These are phyloP conservation scores for Coemansia sp. DNA, from an alignment of 192 early-diverging fungal species.

Conservation along the genomic window DNA sequence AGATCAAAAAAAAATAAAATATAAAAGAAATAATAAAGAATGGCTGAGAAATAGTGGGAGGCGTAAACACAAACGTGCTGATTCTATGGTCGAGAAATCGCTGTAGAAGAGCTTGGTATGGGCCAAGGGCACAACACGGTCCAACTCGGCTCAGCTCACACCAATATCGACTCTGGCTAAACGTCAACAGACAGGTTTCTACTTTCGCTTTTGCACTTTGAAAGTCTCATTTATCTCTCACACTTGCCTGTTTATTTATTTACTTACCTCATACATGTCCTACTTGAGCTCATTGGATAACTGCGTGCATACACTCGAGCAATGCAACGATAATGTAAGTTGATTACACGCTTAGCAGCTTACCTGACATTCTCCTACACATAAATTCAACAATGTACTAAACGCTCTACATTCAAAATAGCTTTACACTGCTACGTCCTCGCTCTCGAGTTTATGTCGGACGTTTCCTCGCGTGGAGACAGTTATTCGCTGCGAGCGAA, in stretches of 20 bases:
- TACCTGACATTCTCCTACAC: neutral
- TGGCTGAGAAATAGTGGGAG: neutral
- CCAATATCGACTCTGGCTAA: too few species aligned
- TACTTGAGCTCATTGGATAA: constrained; percentile 47
- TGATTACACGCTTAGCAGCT: neutral
- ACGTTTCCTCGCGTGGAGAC: constrained; percentile 51
- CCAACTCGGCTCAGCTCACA: neutral
- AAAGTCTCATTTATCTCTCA: neutral
- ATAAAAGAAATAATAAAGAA: constrained; percentile 9
- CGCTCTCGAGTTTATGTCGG: constrained; percentile 35
- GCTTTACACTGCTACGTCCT: constrained; percentile 36
- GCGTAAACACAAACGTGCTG: too few species aligned
- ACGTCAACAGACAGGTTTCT: neutral
- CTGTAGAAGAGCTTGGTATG: neutral
- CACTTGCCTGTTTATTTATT: neutral
- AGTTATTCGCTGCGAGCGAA: constrained; percentile 50
- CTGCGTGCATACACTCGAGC: constrained; percentile 31
- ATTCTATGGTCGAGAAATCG: neutral
- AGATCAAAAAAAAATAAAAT: neutral
- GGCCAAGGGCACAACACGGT: neutral
- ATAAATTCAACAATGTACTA: neutral
- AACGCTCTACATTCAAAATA: constrained; percentile 11
- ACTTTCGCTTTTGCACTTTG: neutral
- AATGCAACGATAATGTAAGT: constrained; percentile 32
- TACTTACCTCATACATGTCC: constrained; percentile 26